These are phyloP conservation scores for Juncus inflexus DNA, from an alignment of 176 grass and related monocot genomes.

Conservation along the genomic window DNA sequence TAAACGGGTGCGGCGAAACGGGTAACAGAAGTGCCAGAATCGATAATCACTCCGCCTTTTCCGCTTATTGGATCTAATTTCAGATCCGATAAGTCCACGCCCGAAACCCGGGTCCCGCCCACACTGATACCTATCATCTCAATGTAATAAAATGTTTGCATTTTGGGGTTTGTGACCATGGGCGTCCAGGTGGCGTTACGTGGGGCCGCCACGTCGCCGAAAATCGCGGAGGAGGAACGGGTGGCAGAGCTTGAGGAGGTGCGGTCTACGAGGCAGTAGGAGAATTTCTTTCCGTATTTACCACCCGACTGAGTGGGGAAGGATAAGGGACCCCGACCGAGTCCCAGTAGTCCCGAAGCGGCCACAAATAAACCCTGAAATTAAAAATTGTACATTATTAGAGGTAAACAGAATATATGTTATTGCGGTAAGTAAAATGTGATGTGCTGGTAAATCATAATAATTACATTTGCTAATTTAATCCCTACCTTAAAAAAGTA, in stretches of 20 bases:
- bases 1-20: conserved; percentile 57
- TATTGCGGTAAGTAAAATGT: too few species aligned
- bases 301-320: conserved; percentile 71
- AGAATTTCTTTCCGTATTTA: conserved; percentile 69
- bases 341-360: conserved; percentile 79
- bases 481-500: too few species aligned
- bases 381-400: too few species aligned
- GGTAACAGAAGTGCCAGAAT: conserved; percentile 90
- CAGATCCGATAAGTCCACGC: conserved; percentile 55
- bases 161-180: conserved; percentile 58
- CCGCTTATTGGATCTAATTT: conserved; percentile 56
- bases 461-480: too few species aligned
- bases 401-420: too few species aligned
- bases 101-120: conserved; percentile 63
- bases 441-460: too few species aligned
- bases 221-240: conserved; percentile 50
- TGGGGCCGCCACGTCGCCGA: conserved; percentile 24
- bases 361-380: conserved; percentile 62
- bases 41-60: conserved; percentile 89
- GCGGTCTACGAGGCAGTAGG: conserved; percentile 81
- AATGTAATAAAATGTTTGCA: conserved; percentile 91
- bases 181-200: conserved; percentile 46
- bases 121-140: conserved; percentile 74
- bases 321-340: conserved; percentile 68
- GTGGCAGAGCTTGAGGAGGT: conserved; percentile 27